Evolutionary conservation across 148 eudicot species (phyloP).

Genomic region (Chenopodium album): DNA sequence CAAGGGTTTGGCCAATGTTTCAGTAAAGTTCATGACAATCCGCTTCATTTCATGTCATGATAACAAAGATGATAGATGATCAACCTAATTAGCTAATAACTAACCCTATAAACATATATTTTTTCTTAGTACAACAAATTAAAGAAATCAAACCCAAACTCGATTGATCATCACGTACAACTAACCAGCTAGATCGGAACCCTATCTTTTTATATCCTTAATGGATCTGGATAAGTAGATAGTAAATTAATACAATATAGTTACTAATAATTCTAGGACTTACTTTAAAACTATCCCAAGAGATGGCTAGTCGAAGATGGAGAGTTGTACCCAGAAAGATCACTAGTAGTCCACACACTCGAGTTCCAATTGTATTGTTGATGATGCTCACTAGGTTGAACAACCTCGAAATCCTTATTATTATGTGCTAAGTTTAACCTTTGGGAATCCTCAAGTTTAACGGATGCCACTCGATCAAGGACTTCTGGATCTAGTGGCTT

Average conservation of each 20-base stretch:
- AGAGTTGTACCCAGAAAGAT: conserved; percentile 17
- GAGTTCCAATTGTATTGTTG: conserved; percentile 24
- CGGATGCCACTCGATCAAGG: conserved; percentile 15
- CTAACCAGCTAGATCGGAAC: background rate
- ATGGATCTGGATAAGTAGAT: background rate
- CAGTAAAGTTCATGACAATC: conserved; percentile 18
- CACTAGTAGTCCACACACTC: conserved; percentile 21
- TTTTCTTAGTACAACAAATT: conserved; percentile 1
- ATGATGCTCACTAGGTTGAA: conserved; percentile 12
- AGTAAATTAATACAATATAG: background rate
- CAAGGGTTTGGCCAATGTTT: conserved; percentile 10
- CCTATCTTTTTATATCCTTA: background rate
- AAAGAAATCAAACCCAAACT: conserved; percentile 13
- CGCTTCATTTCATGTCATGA: conserved; percentile 1
- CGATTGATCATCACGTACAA: background rate
- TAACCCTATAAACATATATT: conserved; percentile 13
- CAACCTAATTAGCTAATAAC: background rate
- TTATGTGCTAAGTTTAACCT: conserved; percentile 12
- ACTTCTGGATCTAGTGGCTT: conserved; percentile 19
- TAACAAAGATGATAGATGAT: conserved; percentile 1
- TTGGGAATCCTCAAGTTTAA: conserved; percentile 17
- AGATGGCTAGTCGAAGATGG: conserved; percentile 23
- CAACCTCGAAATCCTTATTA: conserved; percentile 13
- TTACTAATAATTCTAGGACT: background rate
- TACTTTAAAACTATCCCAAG: conserved; percentile 14